phyloP scores from a whole-genome alignment of 768 basidiomycete species.

The Suillus americanus region DNA sequence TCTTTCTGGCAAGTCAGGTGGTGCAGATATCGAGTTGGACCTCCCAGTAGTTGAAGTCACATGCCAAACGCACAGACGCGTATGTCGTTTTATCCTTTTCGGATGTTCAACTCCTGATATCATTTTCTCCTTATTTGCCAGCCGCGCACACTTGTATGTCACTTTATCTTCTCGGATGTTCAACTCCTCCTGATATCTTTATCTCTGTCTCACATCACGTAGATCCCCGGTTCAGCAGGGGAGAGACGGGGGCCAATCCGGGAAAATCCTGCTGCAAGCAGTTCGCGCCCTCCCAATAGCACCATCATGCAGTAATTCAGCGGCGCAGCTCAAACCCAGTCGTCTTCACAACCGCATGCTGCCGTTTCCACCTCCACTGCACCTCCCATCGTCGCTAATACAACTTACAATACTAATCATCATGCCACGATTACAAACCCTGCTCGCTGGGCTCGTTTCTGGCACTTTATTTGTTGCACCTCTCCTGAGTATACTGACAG shows the following conservation, averaged over 20 bases:
- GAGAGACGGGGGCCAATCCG: background rate
- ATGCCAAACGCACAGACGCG: no score
- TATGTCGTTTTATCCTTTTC: background rate
- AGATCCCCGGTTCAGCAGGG: background rate
- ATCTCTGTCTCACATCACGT: background rate
- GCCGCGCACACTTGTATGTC: background rate
- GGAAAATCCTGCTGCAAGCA: background rate
- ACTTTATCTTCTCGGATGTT: background rate
- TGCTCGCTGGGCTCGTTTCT: background rate
- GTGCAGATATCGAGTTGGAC: no score
- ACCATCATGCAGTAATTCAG: background rate
- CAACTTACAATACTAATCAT: background rate
- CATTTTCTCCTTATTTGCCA: background rate
- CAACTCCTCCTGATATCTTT: background rate
- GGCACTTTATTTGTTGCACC: background rate
- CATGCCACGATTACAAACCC: background rate
- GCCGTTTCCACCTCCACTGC: no score
- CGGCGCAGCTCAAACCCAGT: no score
- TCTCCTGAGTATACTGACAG: background rate
- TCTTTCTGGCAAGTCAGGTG: no score
- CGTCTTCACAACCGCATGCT: no score
- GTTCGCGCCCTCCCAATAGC: background rate
- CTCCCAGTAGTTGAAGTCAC: no score
- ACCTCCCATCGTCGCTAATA: background rate
- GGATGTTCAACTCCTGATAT: background rate